Evolutionary conservation across 495 filamentous ascomycete species (phyloP).

Genomic region (Penicillium bovifimosum): DNA sequence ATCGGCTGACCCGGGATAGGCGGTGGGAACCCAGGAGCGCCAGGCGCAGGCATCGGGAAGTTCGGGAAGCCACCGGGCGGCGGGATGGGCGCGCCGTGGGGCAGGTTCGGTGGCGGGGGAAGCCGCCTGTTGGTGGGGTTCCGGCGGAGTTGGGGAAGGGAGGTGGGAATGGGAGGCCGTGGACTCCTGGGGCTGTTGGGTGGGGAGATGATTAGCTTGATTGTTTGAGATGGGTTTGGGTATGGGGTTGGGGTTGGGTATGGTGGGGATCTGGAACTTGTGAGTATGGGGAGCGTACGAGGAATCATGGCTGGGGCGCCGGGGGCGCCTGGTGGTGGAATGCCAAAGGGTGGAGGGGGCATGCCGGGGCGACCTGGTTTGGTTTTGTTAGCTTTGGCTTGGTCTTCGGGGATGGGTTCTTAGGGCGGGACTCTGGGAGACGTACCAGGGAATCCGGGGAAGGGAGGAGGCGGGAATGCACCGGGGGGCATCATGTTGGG

Average conservation of each 20-base stretch:
- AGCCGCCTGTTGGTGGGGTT: constrained; percentile 28
- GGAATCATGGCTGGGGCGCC: constrained; percentile 42
- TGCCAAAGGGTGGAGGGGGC: constrained; percentile 51
- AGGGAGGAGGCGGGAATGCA: constrained; percentile 40
- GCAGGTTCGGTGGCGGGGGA: constrained; percentile 22
- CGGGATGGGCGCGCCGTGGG: constrained; percentile 48
- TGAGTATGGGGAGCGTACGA: constrained; percentile 32
- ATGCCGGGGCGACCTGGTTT: constrained; percentile 41
- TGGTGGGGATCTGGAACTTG: neutral
- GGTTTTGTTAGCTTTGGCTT: constrained; percentile 13
- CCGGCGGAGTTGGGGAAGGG: constrained; percentile 40
- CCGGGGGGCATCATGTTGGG: constrained; percentile 60
- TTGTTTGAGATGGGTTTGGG: neutral
- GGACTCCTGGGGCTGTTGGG: constrained; percentile 49
- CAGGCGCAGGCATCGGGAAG: constrained; percentile 41
- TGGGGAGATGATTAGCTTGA: constrained; percentile 16
- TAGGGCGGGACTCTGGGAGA: neutral
- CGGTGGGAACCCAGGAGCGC: constrained; percentile 25
- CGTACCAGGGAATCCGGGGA: constrained; percentile 54
- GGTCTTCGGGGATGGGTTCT: neutral
- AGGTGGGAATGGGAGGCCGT: constrained; percentile 63
- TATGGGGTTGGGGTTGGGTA: neutral
- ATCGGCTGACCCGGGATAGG: constrained; percentile 18
- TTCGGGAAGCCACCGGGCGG: constrained; percentile 55
- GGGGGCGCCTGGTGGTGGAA: constrained; percentile 42